Evolutionary conservation across 2,329 filamentous ascomycete species (phyloP).

Genomic region (Aspergillus proliferans): DNA sequence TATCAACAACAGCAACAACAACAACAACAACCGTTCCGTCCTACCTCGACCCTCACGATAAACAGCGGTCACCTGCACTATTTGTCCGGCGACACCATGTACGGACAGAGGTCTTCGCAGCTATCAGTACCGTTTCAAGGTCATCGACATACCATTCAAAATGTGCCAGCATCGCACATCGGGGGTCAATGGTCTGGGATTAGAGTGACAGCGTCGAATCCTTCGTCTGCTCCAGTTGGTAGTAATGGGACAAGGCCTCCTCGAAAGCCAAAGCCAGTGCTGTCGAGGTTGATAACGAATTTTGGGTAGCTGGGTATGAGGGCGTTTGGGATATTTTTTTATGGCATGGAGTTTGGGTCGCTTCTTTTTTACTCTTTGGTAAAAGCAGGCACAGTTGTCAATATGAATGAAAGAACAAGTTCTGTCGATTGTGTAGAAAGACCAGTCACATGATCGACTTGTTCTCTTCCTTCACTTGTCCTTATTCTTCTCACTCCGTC

Average conservation of each 20-base stretch:
- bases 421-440: too few species aligned
- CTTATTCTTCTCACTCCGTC: too few species aligned
- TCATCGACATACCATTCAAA: not conserved
- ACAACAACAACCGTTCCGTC: conserved; percentile 10
- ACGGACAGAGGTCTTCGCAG: not conserved
- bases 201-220: not conserved
- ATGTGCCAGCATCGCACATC: not conserved
- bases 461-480: not conserved
- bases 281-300: conserved; percentile 32
- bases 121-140: not conserved
- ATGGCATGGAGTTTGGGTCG: not conserved
- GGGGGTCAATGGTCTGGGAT: not conserved
- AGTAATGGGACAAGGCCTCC: conserved; percentile 5
- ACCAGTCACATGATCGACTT: not conserved
- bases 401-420: too few species aligned
- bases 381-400: too few species aligned
- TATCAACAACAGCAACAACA: conserved; percentile 9
- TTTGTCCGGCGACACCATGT: not conserved
- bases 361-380: not conserved
- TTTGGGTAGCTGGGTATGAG: conserved; percentile 13
- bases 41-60: conserved; percentile 7
- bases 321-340: too few species aligned
- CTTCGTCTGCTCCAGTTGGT: not conserved
- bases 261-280: conserved; percentile 26
- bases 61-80: not conserved